phyloP scores from a whole-genome alignment of 148 eudicot species.

The Rhododendron vialii region DNA sequence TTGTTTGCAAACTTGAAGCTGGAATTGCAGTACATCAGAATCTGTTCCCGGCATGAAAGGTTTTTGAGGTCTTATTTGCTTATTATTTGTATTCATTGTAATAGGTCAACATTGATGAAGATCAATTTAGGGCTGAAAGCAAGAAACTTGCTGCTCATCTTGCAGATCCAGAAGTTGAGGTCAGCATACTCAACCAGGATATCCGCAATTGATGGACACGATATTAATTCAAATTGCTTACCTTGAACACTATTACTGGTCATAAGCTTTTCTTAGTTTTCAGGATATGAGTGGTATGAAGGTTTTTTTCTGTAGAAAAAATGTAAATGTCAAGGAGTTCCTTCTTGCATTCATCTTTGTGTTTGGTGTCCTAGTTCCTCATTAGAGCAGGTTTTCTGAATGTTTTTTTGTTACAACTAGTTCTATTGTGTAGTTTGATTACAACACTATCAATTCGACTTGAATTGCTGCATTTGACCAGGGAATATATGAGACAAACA shows the following conservation, averaged over 20 bases:
- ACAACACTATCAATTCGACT: background rate
- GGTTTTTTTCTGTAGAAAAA: background rate
- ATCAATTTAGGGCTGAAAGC: conserved; percentile 66
- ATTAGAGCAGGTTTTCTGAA: background rate
- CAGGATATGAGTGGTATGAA: background rate
- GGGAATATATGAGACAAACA: conserved; percentile 95
- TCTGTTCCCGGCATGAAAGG: background rate
- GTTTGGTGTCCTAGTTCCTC: background rate
- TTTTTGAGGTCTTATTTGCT: background rate
- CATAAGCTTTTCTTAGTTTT: background rate
- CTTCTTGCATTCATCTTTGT: background rate
- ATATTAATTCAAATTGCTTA: background rate
- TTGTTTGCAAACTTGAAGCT: background rate
- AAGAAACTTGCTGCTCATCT: conserved; percentile 87
- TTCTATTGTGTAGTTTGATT: background rate
- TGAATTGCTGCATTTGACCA: conserved; percentile 26
- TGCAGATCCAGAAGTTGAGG: conserved; percentile 99
- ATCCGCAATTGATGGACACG: background rate
- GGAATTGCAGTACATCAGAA: background rate
- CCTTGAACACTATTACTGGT: background rate
- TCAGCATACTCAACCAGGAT: conserved; percentile 24
- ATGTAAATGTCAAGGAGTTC: background rate
- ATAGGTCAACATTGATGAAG: conserved; percentile 78
- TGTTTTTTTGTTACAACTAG: background rate
- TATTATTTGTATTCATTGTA: conserved; percentile 3